These are phyloP conservation scores for Conoideocrella luteorostrata DNA, from an alignment of 2,329 filamentous ascomycete genomes.

Conservation along the genomic window DNA sequence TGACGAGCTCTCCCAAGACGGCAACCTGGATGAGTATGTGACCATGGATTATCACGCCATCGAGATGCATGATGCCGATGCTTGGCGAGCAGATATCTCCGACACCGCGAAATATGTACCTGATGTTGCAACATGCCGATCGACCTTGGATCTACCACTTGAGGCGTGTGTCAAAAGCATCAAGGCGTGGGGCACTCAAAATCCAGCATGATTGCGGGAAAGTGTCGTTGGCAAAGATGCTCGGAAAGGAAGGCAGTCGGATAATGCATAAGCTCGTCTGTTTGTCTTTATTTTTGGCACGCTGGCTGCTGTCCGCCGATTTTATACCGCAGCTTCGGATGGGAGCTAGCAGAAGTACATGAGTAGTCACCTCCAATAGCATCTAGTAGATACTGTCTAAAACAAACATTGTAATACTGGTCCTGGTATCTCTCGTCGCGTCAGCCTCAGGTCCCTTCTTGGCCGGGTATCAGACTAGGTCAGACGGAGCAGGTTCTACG, in stretches of 20 bases:
- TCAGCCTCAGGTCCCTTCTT: too few relatives aligned
- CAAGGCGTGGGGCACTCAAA: not conserved
- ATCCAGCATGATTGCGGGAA: not conserved
- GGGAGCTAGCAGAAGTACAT: too few relatives aligned
- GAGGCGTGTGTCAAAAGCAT: constrained; percentile 3
- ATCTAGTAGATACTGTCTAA: too few relatives aligned
- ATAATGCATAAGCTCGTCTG: too few relatives aligned
- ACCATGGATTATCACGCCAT: constrained; percentile 17
- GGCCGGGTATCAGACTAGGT: too few relatives aligned
- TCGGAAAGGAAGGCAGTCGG: not conserved
- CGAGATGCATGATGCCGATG: constrained; percentile 6
- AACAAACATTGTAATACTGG: too few relatives aligned
- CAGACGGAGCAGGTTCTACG: too few relatives aligned
- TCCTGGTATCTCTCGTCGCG: too few relatives aligned
- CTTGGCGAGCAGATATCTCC: not conserved
- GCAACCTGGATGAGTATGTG: constrained; percentile 13
- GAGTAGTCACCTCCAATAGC: too few relatives aligned
- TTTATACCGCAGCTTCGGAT: too few relatives aligned
- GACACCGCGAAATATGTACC: not conserved
- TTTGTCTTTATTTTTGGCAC: too few relatives aligned
- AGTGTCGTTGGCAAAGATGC: not conserved
- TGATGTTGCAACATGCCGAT: not conserved
- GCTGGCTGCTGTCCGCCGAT: too few relatives aligned
- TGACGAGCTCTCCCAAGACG: constrained; percentile 2
- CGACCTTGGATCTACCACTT: constrained; percentile 8